phyloP scores from a whole-genome alignment of 352 stramenopile species.

The Sclerospora graminicola region DNA sequence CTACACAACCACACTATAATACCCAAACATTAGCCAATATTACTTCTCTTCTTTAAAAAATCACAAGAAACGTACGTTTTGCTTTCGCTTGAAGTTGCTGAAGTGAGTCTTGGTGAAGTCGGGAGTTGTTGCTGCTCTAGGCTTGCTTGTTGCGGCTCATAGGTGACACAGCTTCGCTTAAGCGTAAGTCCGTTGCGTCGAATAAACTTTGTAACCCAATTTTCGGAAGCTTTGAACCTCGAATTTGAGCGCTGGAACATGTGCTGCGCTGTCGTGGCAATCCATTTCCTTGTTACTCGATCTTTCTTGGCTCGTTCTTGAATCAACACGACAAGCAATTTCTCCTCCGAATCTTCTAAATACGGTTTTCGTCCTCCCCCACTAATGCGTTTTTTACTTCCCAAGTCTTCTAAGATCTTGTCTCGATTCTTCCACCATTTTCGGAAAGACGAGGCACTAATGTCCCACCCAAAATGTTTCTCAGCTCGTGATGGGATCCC shows the following conservation, averaged over 20 bases:
- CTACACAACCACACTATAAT: too few species aligned
- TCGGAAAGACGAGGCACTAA: slow-evolving; percentile 65
- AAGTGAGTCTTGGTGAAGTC: not conserved
- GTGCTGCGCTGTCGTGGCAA: slow-evolving; percentile 73
- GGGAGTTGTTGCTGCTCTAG: slow-evolving; percentile 8
- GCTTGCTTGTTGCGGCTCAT: slow-evolving; percentile 28
- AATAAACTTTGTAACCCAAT: slow-evolving; percentile 82
- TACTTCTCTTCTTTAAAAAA: not conserved
- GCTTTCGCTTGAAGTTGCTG: not conserved
- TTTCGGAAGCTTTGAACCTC: slow-evolving; percentile 70
- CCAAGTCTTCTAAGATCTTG: slow-evolving; percentile 61
- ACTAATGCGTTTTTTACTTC: slow-evolving; percentile 60
- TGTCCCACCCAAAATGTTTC: slow-evolving; percentile 75
- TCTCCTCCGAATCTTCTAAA: slow-evolving; percentile 57
- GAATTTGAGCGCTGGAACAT: slow-evolving; percentile 71
- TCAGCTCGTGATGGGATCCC: slow-evolving; percentile 56
- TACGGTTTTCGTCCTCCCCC: slow-evolving; percentile 64
- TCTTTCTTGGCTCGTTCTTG: slow-evolving; percentile 71
- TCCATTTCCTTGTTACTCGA: slow-evolving; percentile 73
- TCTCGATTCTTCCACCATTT: slow-evolving; percentile 84
- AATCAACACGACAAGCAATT: slow-evolving; percentile 63
- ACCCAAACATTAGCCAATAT: too few species aligned
- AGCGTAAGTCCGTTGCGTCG: slow-evolving; percentile 63
- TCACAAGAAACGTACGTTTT: slow-evolving; percentile 7
- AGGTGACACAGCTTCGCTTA: slow-evolving; percentile 70